Evolutionary conservation across 176 grass and related monocot species (phyloP).

Genomic region (Chloris gayana): DNA sequence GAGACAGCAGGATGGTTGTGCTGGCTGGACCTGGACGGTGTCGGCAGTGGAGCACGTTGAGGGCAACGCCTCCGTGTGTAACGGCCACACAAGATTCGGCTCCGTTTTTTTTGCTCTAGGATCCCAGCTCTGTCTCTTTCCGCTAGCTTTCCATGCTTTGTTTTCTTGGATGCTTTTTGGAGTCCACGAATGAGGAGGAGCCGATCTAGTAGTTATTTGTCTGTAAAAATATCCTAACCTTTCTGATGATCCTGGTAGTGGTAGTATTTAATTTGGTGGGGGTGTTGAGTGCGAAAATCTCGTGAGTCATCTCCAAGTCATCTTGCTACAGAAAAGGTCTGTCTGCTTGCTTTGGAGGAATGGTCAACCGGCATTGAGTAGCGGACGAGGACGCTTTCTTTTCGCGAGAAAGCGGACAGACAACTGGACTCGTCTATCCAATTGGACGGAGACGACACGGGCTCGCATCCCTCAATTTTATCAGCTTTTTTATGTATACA

Average conservation of each 20-base stretch:
- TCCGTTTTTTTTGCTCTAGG: background rate
- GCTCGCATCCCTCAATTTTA: no score
- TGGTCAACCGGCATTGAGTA: background rate
- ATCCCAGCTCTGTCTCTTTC: background rate
- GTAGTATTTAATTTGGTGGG: background rate
- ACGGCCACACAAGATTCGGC: slow-evolving; percentile 19
- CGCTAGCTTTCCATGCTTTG: background rate
- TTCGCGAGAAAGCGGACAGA: background rate
- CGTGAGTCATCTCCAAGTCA: background rate
- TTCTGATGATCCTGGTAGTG: background rate
- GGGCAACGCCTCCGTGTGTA: background rate
- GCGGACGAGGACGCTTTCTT: background rate
- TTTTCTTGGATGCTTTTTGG: slow-evolving; percentile 21
- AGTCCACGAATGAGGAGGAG: background rate
- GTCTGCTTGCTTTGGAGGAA: background rate
- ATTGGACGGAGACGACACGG: background rate
- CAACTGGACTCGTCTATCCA: background rate
- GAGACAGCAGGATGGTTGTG: background rate
- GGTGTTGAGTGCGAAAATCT: background rate
- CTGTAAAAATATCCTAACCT: background rate
- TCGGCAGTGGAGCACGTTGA: slow-evolving; percentile 21
- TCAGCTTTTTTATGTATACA: no score
- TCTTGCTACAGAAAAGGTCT: background rate
- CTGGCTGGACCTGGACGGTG: background rate
- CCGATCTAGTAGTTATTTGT: background rate